Evolutionary conservation across 2,329 filamentous ascomycete species (phyloP).

Genomic region (Furcasterigmium sp.): DNA sequence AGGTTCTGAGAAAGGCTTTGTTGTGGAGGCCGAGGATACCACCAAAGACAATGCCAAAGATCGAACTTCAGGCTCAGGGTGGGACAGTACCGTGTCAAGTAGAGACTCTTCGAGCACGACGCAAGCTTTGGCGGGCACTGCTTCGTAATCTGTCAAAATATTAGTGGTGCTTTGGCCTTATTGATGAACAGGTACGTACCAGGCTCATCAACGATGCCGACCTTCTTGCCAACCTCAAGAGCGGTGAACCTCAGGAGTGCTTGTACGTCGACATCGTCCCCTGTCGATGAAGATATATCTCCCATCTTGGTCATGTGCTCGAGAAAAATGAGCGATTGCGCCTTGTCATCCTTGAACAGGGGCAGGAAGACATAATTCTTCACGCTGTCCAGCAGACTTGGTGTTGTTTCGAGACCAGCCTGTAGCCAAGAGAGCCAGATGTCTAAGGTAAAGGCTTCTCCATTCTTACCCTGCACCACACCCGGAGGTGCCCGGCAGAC

Average conservation of each 20-base stretch:
- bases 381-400: slow-evolving; percentile 52
- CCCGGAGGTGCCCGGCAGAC: slow-evolving; percentile 28
- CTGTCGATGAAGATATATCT: slow-evolving; percentile 37
- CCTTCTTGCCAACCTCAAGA: slow-evolving; percentile 67
- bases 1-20: slow-evolving; percentile 61
- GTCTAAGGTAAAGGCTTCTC: slow-evolving; percentile 27
- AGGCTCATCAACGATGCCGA: slow-evolving; percentile 64
- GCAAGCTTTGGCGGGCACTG: slow-evolving; percentile 6
- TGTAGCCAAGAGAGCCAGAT: slow-evolving; percentile 55
- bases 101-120: slow-evolving; percentile 33
- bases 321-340: slow-evolving; percentile 52
- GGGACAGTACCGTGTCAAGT: slow-evolving; percentile 47
- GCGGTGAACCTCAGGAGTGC: slow-evolving; percentile 59
- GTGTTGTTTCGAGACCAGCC: slow-evolving; percentile 40
- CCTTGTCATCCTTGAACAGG: slow-evolving; percentile 54
- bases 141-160: neutral
- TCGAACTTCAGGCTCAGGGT: slow-evolving; percentile 60
- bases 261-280: slow-evolving; percentile 42
- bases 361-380: slow-evolving; percentile 61
- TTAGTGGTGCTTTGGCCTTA: neutral
- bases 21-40: slow-evolving; percentile 68
- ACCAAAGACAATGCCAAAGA: slow-evolving; percentile 79
- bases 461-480: slow-evolving; percentile 8
- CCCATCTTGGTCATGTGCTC: slow-evolving; percentile 47
- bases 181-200: slow-evolving; percentile 27